Conservation (phyloP, 2,329 filamentous ascomycete genomes). For the Pseudogymnoascus sp. region DNA sequence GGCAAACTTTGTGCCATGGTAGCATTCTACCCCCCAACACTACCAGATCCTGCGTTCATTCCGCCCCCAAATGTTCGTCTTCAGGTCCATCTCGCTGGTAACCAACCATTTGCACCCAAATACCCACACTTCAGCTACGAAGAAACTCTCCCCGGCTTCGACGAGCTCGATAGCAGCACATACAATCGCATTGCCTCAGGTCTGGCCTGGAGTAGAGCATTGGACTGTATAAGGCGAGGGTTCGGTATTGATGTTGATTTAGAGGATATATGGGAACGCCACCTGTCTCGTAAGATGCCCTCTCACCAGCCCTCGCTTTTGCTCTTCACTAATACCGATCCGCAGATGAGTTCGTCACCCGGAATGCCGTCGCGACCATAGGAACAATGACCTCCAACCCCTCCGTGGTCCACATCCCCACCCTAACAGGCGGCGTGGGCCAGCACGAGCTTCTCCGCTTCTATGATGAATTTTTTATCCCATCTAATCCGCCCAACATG, state of each 20-base stretch:
- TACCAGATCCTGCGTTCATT: conserved; percentile 40
- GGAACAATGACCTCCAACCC: conserved; percentile 55
- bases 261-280: conserved; percentile 59
- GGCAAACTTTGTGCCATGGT: conserved; percentile 52
- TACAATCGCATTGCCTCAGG: conserved; percentile 57
- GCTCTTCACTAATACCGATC: not conserved
- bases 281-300: conserved; percentile 47
- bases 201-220: conserved; percentile 62
- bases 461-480: conserved; percentile 59
- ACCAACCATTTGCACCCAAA: conserved; percentile 9
- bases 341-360: conserved; percentile 47
- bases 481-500: conserved; percentile 53
- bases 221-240: conserved; percentile 52
- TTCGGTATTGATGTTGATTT: conserved; percentile 58
- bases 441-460: conserved; percentile 51
- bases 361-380: conserved; percentile 54
- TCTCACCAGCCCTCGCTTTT: not conserved
- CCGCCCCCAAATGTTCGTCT: conserved; percentile 29
- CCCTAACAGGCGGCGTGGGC: conserved; percentile 57
- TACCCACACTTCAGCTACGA: conserved; percentile 11
- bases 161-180: conserved; percentile 61
- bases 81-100: conserved; percentile 26
- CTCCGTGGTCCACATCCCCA: conserved; percentile 63
- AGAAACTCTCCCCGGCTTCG: conserved; percentile 54
- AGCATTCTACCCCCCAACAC: conserved; percentile 55